Evolutionary conservation across 2,329 filamentous ascomycete genomes (phyloP).

Genomic region (Aspergillus spinulosporus): DNA sequence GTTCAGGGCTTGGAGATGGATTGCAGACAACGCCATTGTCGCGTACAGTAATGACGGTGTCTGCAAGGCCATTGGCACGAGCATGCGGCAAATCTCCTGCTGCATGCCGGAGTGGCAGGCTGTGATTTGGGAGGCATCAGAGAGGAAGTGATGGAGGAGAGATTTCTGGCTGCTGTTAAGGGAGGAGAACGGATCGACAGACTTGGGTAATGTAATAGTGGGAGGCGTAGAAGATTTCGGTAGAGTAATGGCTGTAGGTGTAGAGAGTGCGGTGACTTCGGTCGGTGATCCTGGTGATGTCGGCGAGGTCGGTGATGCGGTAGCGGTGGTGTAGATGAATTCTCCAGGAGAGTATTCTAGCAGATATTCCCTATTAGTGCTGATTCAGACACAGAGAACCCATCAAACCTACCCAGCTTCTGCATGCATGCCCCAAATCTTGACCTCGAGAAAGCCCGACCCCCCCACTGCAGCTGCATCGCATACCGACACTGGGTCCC

Average conservation of each 20-base stretch:
- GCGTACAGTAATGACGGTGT: constrained; percentile 46
- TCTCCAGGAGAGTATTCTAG: constrained; percentile 43
- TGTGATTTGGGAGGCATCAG: constrained; percentile 44
- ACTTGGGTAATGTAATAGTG: constrained; percentile 28
- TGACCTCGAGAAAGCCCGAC: constrained; percentile 43
- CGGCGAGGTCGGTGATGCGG: constrained; percentile 24
- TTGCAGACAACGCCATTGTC: constrained; percentile 45
- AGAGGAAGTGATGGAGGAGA: constrained; percentile 44
- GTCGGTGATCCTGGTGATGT: neutral
- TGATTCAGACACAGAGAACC: neutral
- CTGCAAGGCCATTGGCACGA: constrained; percentile 47
- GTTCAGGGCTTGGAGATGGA: constrained; percentile 42
- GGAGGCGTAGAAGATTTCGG: constrained; percentile 2
- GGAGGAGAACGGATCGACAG: constrained; percentile 41
- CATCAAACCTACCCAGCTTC: constrained; percentile 31
- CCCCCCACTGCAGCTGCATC: constrained; percentile 46
- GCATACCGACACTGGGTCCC: constrained; percentile 42
- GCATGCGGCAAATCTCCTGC: constrained; percentile 44
- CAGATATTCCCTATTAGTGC: neutral
- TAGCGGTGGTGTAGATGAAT: constrained; percentile 42
- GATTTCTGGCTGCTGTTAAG: constrained; percentile 38
- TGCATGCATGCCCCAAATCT: constrained; percentile 43
- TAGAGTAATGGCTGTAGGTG: neutral
- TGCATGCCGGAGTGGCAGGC: constrained; percentile 45
- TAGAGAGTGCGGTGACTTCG: neutral